These are phyloP conservation scores for Nakazawaea pomicola DNA, from an alignment of 805 yeast genomes.

Conservation along the genomic window DNA sequence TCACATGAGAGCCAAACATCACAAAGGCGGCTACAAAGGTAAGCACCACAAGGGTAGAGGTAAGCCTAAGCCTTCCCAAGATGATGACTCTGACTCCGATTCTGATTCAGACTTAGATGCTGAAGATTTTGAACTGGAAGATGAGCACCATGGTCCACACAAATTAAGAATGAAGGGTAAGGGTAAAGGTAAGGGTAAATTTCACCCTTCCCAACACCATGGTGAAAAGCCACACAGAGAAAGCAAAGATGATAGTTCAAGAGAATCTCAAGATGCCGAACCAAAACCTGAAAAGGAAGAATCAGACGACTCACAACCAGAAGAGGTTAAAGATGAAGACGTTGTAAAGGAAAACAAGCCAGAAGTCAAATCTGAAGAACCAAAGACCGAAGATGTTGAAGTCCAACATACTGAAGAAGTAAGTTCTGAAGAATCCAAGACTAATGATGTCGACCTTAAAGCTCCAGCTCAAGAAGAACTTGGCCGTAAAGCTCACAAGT, in stretches of 20 bases:
- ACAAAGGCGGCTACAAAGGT: neutral
- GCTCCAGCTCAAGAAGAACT: no score
- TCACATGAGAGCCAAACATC: neutral
- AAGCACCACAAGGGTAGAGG: neutral
- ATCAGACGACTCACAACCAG: no score
- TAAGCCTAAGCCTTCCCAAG: no score
- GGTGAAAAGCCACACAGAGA: no score
- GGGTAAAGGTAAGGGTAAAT: neutral
- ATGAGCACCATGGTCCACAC: neutral
- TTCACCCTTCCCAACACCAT: neutral
- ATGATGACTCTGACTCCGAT: no score
- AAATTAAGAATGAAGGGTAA: neutral
- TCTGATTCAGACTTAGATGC: neutral
- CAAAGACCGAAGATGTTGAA: neutral
- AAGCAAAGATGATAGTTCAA: no score
- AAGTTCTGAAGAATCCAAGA: neutral
- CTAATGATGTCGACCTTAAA: no score
- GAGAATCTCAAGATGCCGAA: no score
- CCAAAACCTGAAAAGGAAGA: no score
- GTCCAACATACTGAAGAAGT: neutral
- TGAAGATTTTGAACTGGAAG: neutral
- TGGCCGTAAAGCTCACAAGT: no score
- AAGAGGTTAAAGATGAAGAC: no score
- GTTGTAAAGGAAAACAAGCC: neutral
- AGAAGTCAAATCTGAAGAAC: neutral